Evolutionary conservation across 345 rosid genomes (phyloP).

Genomic region (Adansonia digitata): DNA sequence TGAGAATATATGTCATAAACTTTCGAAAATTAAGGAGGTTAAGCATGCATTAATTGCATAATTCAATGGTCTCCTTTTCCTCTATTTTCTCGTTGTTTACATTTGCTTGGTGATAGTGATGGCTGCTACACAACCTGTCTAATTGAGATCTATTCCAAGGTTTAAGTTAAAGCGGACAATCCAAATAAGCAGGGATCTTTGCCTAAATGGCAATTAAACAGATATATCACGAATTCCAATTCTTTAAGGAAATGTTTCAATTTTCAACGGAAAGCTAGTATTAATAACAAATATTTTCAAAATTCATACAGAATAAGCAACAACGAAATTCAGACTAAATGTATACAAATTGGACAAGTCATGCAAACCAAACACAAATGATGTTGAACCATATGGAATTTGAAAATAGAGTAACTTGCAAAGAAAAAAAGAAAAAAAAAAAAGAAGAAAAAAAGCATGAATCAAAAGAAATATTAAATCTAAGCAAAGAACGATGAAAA

Average conservation of each 20-base stretch:
- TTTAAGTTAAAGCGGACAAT: too few relatives aligned
- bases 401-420: background rate
- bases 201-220: background rate
- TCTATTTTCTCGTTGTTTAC: too few relatives aligned
- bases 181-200: background rate
- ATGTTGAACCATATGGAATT: background rate
- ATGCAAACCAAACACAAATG: constrained; percentile 2
- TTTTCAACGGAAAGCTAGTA: background rate
- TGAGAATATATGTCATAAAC: background rate
- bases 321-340: constrained; percentile 9
- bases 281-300: background rate
- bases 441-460: too few relatives aligned
- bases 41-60: background rate
- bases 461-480: constrained; percentile 9
- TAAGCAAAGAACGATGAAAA: background rate
- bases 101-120: too few relatives aligned
- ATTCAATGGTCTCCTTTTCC: background rate
- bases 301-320: background rate
- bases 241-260: background rate
- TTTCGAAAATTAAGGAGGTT: background rate
- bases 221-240: background rate
- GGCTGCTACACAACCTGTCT: too few relatives aligned
- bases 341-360: constrained; percentile 1
- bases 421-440: background rate
- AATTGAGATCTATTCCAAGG: too few relatives aligned